phyloP scores from a whole-genome alignment of 2,329 filamentous ascomycete genomes.

The Calonectria naviculata region DNA sequence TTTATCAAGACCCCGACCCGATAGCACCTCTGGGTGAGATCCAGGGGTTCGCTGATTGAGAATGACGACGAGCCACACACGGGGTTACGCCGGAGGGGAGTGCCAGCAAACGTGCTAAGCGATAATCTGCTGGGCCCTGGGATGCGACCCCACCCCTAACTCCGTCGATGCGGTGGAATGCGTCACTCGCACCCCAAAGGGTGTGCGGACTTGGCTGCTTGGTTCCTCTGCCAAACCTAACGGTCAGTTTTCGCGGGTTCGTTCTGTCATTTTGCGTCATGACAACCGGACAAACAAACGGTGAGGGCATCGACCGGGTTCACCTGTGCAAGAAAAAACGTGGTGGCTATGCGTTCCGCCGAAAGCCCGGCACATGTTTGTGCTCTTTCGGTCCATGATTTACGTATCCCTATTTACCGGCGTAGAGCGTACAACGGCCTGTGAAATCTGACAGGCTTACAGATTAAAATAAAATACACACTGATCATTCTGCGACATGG shows the following conservation, averaged over 20 bases:
- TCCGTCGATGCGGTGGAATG: constrained; percentile 8
- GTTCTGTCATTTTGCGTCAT: not conserved
- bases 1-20: constrained; percentile 35
- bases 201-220: not conserved
- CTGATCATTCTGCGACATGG: not conserved
- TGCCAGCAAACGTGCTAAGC: constrained; percentile 5
- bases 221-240: not conserved
- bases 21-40: constrained; percentile 16
- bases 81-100: constrained; percentile 4
- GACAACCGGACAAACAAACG: not conserved
- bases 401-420: not conserved
- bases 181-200: constrained; percentile 8
- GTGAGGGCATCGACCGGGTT: not conserved
- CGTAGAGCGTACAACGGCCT: not conserved
- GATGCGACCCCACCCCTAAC: constrained; percentile 6
- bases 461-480: not conserved
- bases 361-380: not conserved
- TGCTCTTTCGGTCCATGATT: not conserved
- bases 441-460: not conserved
- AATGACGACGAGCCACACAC: constrained; percentile 10
- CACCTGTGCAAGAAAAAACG: not conserved
- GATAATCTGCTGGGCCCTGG: not conserved
- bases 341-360: not conserved
- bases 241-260: not conserved
- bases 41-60: constrained; percentile 1